Base-by-base conservation (phyloP, 306 rosid species). In the Quillaja saponaria region DNA sequence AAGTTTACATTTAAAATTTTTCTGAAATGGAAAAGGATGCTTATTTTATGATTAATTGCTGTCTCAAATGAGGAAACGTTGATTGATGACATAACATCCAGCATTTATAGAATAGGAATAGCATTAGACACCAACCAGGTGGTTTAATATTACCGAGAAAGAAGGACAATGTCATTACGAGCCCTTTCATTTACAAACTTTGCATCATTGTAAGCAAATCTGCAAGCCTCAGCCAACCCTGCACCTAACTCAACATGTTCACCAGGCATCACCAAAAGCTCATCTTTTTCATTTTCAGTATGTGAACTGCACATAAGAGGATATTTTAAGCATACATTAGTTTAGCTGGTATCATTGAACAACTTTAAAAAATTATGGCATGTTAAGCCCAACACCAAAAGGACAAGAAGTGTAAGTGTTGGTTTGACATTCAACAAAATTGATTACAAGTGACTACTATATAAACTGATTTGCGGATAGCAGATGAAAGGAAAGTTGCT, bases 161-260 rank as follows among this genome's bases (percentile, higher is more conserved):
- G 96, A 66, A 79, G 67, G 70, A 79, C 64, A 61, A 87, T 74
- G 71, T 87, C 95, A 72, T 71, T 81, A 48, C 81, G 90, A 72
- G 87, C 95, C 73, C 84, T 76, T 67, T 87, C 95, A 73, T 87
- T 87, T 19, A 84, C 84, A 70, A 77, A 82, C 74, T 84, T 88
- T 0, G 92, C 98, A 19, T 88, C 98, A 15, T 91, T 86, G 69
- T 39, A 72, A 56, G 57, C 85, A 62, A 82, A 91, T 67, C 71
- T 87, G 79, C 87, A 86, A 68, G 96, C 96, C 52, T 79, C 90
- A 55, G 85, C 84, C 60, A 88, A 75, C 71, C 92, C 63, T 12
- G 17, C 78, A 64, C 68, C 64, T 54, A 81, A 61, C 59, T 13
- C 70, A 71, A 35, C 58, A 40, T 17, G 78, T 53, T 57, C n/a